Conservation (phyloP, 768 basidiomycete genomes). For the Hemileccinum rubropunctum region DNA sequence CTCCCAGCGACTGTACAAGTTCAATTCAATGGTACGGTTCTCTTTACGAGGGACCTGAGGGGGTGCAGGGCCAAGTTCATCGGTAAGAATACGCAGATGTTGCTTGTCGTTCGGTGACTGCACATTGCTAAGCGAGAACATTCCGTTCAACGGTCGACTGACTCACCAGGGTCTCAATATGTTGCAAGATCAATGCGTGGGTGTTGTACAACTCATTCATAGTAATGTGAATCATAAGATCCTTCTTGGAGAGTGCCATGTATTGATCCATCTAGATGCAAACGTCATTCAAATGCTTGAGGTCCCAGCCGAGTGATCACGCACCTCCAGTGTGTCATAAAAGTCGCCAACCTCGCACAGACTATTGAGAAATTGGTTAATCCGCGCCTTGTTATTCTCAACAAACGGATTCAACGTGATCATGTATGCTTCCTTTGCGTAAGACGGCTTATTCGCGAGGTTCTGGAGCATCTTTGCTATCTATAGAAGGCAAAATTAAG, state of each 20-base stretch:
- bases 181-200: slow-evolving; percentile 91
- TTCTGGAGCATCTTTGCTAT: slow-evolving; percentile 99
- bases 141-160: neutral
- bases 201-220: slow-evolving; percentile 99
- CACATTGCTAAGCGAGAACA: slow-evolving; percentile 1
- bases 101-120: slow-evolving; percentile 98
- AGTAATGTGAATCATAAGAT: slow-evolving; percentile 96
- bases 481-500: slow-evolving; percentile 37
- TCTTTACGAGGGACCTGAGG: slow-evolving; percentile 97
- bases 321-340: slow-evolving; percentile 95
- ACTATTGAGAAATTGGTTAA: slow-evolving; percentile 95
- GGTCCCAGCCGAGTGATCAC: slow-evolving; percentile 14
- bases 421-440: slow-evolving; percentile 98
- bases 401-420: slow-evolving; percentile 98
- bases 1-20: slow-evolving; percentile 97
- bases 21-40: slow-evolving; percentile 89
- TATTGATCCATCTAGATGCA: slow-evolving; percentile 94
- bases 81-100: slow-evolving; percentile 92
- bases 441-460: slow-evolving; percentile 97
- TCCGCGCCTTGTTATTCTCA: slow-evolving; percentile 96
- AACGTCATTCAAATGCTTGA: neutral
- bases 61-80: slow-evolving; percentile 93
- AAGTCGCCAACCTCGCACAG: slow-evolving; percentile 99
- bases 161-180: slow-evolving; percentile 89
- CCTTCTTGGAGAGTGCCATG: slow-evolving; percentile 99